These are phyloP conservation scores for Physcomitrium patens DNA, from an alignment of 225 moss, liverwort and hornwort species.

Conservation along the genomic window DNA sequence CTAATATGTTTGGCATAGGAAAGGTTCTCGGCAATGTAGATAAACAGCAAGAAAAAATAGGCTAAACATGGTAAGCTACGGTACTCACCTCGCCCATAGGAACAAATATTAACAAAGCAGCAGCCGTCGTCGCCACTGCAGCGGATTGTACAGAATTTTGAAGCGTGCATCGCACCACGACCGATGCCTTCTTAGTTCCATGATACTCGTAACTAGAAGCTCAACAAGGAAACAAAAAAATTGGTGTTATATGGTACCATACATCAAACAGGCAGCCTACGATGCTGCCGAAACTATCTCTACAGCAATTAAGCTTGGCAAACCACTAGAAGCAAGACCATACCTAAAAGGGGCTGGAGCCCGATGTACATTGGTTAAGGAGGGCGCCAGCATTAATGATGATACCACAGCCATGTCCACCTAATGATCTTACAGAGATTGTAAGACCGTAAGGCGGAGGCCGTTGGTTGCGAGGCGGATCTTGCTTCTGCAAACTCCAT, in stretches of 20 bases:
- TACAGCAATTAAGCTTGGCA: not conserved
- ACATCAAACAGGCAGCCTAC: not conserved
- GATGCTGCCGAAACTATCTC: not conserved
- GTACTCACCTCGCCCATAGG: slow-evolving; percentile 60
- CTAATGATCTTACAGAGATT: slow-evolving; percentile 7
- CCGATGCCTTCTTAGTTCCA: slow-evolving; percentile 34
- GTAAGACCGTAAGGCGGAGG: not conserved
- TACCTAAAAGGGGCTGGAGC: slow-evolving; percentile 40
- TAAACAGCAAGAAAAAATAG: not conserved
- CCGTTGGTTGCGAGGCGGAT: slow-evolving; percentile 10
- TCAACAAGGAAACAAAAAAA: not conserved
- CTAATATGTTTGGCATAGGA: not conserved
- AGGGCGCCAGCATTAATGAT: slow-evolving; percentile 39
- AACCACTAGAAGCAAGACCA: slow-evolving; percentile 1
- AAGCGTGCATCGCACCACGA: slow-evolving; percentile 43
- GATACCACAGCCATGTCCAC: slow-evolving; percentile 40
- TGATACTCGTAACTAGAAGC: slow-evolving; percentile 37
- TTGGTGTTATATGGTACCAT: not conserved
- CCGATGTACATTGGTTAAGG: slow-evolving; percentile 36
- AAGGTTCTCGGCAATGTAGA: not conserved
- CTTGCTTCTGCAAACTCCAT: not conserved
- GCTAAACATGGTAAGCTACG: not conserved
- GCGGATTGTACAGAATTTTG: slow-evolving; percentile 40
- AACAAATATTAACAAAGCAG: slow-evolving; percentile 54
- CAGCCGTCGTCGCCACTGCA: slow-evolving; percentile 55